phyloP scores from a whole-genome alignment of 2,329 filamentous ascomycete species.

The Penicillium sp. region DNA sequence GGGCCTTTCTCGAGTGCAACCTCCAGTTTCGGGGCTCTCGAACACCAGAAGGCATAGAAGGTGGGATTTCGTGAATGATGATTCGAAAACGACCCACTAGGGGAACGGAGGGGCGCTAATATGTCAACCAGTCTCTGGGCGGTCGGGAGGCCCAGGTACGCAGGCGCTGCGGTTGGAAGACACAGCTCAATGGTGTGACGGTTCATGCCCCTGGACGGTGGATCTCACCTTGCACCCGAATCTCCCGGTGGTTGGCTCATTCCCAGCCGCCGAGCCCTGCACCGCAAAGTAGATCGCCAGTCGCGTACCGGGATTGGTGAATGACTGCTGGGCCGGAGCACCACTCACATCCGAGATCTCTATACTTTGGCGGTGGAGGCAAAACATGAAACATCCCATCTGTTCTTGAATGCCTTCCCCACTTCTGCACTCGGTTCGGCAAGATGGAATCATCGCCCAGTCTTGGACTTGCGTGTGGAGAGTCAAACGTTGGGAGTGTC shows the following conservation, averaged over 20 bases:
- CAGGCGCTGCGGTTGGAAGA: slow-evolving; percentile 5
- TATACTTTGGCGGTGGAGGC: not conserved
- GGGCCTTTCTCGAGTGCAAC: slow-evolving; percentile 7
- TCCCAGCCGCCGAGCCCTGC: slow-evolving; percentile 15
- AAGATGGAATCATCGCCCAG: slow-evolving; percentile 1
- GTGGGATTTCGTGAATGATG: slow-evolving; percentile 5
- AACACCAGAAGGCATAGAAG: not conserved
- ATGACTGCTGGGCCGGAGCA: not conserved
- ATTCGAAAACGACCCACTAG: slow-evolving; percentile 15
- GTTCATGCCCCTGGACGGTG: not conserved
- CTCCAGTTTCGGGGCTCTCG: slow-evolving; percentile 7
- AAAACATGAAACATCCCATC: slow-evolving; percentile 21
- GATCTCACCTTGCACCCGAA: slow-evolving; percentile 10
- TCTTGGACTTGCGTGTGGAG: slow-evolving; percentile 3
- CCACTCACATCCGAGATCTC: slow-evolving; percentile 6
- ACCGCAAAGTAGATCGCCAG: slow-evolving; percentile 11
- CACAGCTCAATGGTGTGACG: slow-evolving; percentile 20
- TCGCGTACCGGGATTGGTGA: slow-evolving; percentile 15
- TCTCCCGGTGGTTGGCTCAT: slow-evolving; percentile 18
- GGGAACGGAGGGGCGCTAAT: slow-evolving; percentile 13
- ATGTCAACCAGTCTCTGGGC: not conserved
- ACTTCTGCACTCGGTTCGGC: slow-evolving; percentile 1
- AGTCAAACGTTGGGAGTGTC: slow-evolving; percentile 16
- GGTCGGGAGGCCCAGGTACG: slow-evolving; percentile 1
- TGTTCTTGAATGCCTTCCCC: slow-evolving; percentile 7